Conservation (phyloP, 1,284 basidiomycete species). For the Inonotus hispidus region DNA sequence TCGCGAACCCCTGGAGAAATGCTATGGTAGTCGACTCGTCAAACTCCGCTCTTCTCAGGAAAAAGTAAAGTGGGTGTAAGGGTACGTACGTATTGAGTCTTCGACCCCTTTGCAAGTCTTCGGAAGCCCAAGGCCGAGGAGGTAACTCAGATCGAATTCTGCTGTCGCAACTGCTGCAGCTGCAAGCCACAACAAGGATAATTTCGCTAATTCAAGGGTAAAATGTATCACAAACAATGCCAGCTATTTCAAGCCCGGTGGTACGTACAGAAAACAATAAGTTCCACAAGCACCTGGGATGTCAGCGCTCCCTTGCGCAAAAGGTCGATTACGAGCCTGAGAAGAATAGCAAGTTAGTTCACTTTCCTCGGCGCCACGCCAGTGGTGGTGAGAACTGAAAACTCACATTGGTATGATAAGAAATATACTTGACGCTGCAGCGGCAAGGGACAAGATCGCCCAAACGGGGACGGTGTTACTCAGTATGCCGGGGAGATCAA, state of each 20-base stretch:
- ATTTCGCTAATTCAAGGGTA: not conserved
- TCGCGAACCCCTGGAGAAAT: slow-evolving; percentile 3
- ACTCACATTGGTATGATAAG: slow-evolving; percentile 14
- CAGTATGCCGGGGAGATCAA: slow-evolving; percentile 3
- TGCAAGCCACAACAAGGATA: slow-evolving; percentile 15
- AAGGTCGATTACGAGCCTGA: slow-evolving; percentile 20
- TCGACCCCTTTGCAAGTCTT: slow-evolving; percentile 5
- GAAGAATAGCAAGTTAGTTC: not conserved
- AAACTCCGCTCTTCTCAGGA: not conserved
- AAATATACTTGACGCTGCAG: slow-evolving; percentile 12
- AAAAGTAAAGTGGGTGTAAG: not conserved
- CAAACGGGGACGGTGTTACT: not conserved
- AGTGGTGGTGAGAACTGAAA: not conserved
- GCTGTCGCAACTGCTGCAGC: slow-evolving; percentile 3
- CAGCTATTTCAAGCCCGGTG: too few species aligned
- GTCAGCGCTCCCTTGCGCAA: slow-evolving; percentile 19
- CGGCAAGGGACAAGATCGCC: slow-evolving; percentile 11
- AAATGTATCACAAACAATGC: not conserved
- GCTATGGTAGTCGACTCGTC: not conserved
- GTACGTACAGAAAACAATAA: slow-evolving; percentile 14
- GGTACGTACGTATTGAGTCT: slow-evolving; percentile 4
- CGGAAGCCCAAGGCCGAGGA: not conserved
- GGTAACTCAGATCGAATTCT: not conserved
- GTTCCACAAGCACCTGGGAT: slow-evolving; percentile 18
- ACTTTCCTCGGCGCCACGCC: not conserved